Percentiles rank a stretch among this genome's conserved stretches.
phyloP scores from a whole-genome alignment of 805 yeast species.

The Myxozyma vanderwaltii region DNA sequence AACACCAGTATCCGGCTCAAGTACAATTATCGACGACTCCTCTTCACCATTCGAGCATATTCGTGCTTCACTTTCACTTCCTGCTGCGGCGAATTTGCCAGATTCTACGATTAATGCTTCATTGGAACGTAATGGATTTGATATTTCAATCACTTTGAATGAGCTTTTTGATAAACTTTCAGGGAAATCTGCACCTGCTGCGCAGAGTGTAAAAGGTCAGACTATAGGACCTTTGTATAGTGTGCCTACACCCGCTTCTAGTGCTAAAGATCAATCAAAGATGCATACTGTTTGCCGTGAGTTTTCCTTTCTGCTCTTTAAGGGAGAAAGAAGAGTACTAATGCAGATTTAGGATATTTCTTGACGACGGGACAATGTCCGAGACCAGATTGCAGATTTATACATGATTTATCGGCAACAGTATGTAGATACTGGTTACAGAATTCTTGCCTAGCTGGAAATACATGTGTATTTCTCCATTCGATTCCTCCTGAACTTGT shows the following conservation, averaged over 20 bases:
- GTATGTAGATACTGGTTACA: constrained; percentile 53
- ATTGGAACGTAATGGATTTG: constrained; percentile 27
- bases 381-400: constrained; percentile 50
- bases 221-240: constrained; percentile 31
- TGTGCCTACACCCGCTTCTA: constrained; percentile 1
- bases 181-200: not conserved
- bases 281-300: constrained; percentile 31
- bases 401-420: constrained; percentile 49
- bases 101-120: constrained; percentile 15
- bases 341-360: constrained; percentile 41
- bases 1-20: not conserved
- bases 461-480: constrained; percentile 48
- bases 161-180: constrained; percentile 19
- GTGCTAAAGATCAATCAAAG: constrained; percentile 22
- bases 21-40: not conserved
- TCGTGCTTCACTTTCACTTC: constrained; percentile 19
- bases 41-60: constrained; percentile 31
- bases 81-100: constrained; percentile 10
- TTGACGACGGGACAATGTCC: constrained; percentile 48
- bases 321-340: not conserved
- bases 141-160: constrained; percentile 18
- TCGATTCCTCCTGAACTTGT: constrained; percentile 41
- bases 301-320: not conserved
- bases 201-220: constrained; percentile 20
- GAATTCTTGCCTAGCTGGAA: constrained; percentile 50